Base-by-base conservation (phyloP, 192 early-diverging fungal genomes). In the Umbelopsis isabellina region DNA sequence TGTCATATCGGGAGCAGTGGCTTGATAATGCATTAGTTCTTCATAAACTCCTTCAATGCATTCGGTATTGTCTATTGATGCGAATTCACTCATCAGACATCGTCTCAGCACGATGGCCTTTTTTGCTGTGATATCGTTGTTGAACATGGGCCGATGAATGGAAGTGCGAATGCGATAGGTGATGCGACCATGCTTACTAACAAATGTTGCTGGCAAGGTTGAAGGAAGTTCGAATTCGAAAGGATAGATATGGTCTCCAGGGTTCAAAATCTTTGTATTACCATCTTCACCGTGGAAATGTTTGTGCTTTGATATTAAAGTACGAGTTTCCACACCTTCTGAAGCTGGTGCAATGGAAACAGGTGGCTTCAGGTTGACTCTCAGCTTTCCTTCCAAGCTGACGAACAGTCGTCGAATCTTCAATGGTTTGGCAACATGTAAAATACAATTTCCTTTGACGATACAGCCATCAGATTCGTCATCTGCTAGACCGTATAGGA, bases 141-240 rank as follows among this genome's bases (percentile, higher is more conserved):
- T 69, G 50, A 82, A 82, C 41, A 82, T 49, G 9, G 83, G 79
- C 0, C 83, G 78, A 18, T 77, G 72, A 18, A 85, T 53, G 8
- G 70, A 65, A 11, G 78, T 73, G 2, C 72, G 70, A 16, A 85
- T 64, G 35, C 75, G 77, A 48, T 85, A 85, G 6, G 79, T 73
- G 22, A 85, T 79, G 16, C 79, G 82, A 8, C 83, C 83, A 65
- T 78, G 77, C 51, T 79, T 85, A 21, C 81, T 81, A 33, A 72
- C 70, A 61, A 80, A 85, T 3, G 76, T 79, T 10, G 80, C 76
- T 10, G 83, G 83, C 15, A 85, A 41, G 0, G 76, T 68, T 27
- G 71, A 49, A 13, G 76, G 72, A 15, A 77, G 45, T 15, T 77
- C 71, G 27, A 77, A 70, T 8, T 20, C 33, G n/a, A 77, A 77